phyloP scores from a whole-genome alignment of 306 rosid genomes.

The Lathyrus tuberosus region DNA sequence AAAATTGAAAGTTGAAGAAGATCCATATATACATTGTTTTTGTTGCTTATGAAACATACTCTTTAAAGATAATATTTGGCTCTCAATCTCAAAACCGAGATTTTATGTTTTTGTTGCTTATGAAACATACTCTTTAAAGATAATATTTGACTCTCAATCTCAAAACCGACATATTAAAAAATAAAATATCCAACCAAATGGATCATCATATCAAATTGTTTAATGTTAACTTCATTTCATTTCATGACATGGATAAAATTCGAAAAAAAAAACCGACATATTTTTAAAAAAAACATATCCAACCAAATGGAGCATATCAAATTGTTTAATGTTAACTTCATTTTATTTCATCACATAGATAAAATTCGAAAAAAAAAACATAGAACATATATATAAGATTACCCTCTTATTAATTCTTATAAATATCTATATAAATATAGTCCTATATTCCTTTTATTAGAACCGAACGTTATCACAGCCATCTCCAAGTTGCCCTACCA shows the following conservation, averaged over 20 bases:
- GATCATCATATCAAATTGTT: neutral
- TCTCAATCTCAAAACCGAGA: no score
- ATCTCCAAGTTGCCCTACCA: conserved; percentile 48
- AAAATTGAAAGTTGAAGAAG: no score
- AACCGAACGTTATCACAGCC: conserved; percentile 36
- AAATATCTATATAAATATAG: neutral
- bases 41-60: no score
- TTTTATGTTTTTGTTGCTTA: no score
- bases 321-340: neutral
- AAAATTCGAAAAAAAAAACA: neutral
- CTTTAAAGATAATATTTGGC: neutral
- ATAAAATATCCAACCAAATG: no score
- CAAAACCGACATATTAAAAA: neutral
- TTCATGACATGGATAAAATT: neutral
- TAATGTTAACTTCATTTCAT: neutral
- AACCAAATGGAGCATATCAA: neutral
- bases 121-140: no score
- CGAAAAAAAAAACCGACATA: neutral
- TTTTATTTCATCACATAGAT: neutral
- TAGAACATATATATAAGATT: neutral
- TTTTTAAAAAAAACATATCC: no score
- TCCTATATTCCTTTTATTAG: neutral
- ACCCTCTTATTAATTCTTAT: neutral
- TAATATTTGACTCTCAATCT: neutral
- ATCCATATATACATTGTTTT: no score